Base-by-base conservation (phyloP, 768 basidiomycete genomes). In the Rhizopogon rudus region DNA sequence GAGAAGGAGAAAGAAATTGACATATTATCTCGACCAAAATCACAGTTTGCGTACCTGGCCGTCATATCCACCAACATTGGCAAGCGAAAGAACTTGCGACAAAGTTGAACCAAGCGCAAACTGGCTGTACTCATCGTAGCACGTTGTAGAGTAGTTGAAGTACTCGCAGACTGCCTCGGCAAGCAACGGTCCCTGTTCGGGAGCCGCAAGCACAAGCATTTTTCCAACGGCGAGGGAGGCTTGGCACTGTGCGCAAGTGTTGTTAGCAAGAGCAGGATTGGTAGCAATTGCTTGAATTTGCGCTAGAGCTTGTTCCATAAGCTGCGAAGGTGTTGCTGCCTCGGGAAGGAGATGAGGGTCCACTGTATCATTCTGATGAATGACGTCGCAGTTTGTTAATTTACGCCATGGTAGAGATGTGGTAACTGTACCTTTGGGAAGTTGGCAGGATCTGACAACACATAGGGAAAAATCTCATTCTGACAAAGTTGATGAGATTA, bases 371-470 rank as follows among this genome's bases (percentile, higher is more conserved):
- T 75, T 73, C 75, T 76, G 50, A 29, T 40, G 41, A 28, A 35
- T 40, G 20, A 13, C 16, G 10, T 31, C 29, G 25, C 25, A 45
- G n/a, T 48, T n/a, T 31, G 10, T 17, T 10, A 13, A 29, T 31
- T 33, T 33, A 17, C 20, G n/a, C 12, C 6, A 6, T 4, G 5
- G 28, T 20, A 31, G 28, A 25, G 0, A 44, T 28, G 25, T 48
- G 28, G 10, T 39, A 17, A 53, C 60, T 17, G 55, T 25, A 71
- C 76, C 55, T 74, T 67, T 1, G 83, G 84, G 54, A 88, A 82
- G 44, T 71, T 71, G 44, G 81, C 74, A 1, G 87, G 86, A 63
- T 83, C 74, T 29, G 88, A 89, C 60, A 90, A 68, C 43, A 72
- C 68, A 12, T 77, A 68, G 1, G 83, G 80, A 63, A 82, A 89